A percentile compares a stretch with the other conserved stretches of the same genome.
Conservation (phyloP, 352 stramenopile species). For the Plasmopara halstedii region DNA sequence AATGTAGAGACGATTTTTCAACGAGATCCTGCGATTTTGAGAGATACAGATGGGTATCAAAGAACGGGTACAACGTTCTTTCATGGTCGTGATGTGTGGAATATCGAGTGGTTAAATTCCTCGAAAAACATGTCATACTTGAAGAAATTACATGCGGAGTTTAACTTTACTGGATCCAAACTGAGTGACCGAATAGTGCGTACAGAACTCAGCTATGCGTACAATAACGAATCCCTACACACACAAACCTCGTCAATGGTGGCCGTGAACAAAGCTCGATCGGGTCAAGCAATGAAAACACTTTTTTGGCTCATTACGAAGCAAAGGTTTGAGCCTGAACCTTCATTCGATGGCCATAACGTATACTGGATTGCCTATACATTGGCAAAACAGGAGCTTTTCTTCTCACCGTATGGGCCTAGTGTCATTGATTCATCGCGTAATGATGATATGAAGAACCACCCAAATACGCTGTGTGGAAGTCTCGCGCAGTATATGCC, state of each 20-base stretch:
- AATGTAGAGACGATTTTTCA: constrained; percentile 49
- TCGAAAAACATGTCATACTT: constrained; percentile 30
- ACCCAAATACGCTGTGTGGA: constrained; percentile 32
- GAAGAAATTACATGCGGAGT: constrained; percentile 22
- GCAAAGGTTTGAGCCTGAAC: constrained; percentile 20
- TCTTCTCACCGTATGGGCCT: constrained; percentile 41
- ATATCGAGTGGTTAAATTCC: constrained; percentile 22
- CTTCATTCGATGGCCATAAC: constrained; percentile 46
- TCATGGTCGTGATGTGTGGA: constrained; percentile 44
- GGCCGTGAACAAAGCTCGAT: constrained; percentile 25
- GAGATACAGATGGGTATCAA: constrained; percentile 29
- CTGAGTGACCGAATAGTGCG: constrained; percentile 20
- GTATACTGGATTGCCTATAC: constrained; percentile 46
- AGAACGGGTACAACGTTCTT: constrained; percentile 56
- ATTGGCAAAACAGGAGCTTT: constrained; percentile 37
- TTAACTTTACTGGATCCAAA: constrained; percentile 38
- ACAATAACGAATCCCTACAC: constrained; percentile 26
- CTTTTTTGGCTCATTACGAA: constrained; percentile 33
- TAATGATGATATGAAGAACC: too few relatives aligned
- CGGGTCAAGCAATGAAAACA: constrained; percentile 25
- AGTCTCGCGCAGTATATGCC: constrained; percentile 34
- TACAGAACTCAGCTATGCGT: constrained; percentile 33
- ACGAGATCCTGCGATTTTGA: constrained; percentile 30
- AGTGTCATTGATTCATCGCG: constrained; percentile 26
- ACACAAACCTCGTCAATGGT: constrained; percentile 56